phyloP scores from a whole-genome alignment of 345 rosid genomes.

The Alliaria petiolata region DNA sequence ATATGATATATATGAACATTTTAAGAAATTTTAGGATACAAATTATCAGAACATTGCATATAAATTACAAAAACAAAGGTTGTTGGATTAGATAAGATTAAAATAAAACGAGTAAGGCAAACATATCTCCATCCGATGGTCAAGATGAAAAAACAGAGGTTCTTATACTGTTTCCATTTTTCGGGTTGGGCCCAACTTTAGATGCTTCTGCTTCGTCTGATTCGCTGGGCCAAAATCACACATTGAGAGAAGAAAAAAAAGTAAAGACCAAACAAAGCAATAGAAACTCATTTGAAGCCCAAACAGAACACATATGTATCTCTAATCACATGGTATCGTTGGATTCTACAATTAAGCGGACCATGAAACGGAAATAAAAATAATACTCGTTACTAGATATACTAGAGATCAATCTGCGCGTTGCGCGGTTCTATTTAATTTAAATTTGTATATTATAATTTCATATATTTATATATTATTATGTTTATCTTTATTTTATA shows the following conservation, averaged over 20 bases:
- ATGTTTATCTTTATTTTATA: too few species aligned
- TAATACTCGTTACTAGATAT: too few species aligned
- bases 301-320: too few species aligned
- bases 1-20: neutral
- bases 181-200: neutral
- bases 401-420: too few species aligned
- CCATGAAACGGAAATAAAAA: too few species aligned
- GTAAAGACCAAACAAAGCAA: neutral
- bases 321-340: too few species aligned
- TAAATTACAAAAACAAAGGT: neutral
- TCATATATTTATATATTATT: too few species aligned
- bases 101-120: neutral
- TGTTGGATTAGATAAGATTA: neutral
- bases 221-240: neutral
- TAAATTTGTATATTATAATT: too few species aligned
- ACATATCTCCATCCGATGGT: constrained; percentile 10
- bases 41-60: neutral
- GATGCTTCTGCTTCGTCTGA: constrained; percentile 17
- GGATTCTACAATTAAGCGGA: too few species aligned
- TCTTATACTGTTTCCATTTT: neutral
- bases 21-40: neutral
- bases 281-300: neutral
- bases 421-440: too few species aligned
- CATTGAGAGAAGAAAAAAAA: too few species aligned
- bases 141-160: neutral